Evolutionary conservation across 2,329 filamentous ascomycete genomes (phyloP), one percentile per base, ranked within the genome.

Genomic region (Exutisphaerella laricina): DNA sequence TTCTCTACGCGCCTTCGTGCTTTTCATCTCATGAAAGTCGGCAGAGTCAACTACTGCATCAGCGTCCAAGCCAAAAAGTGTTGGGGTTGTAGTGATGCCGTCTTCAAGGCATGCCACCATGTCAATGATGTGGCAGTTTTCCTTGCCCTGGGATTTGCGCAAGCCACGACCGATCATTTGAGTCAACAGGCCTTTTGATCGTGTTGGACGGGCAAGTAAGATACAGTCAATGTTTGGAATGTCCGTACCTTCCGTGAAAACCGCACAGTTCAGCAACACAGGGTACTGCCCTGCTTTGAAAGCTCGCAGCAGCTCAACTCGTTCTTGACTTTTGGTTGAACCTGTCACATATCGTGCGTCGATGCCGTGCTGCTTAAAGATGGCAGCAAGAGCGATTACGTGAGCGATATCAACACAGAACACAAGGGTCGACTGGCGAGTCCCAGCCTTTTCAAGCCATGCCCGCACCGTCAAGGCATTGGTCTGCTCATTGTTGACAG

Each of bases 101-200:
- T 82, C 85, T 39, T 82, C 80, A 16, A 97, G 70, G 26, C 82
- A 88, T 0, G 89, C 84, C 0, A 97, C 92, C 80, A 98, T 88
- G 64, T 98, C 92, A 58, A 98, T 94, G 46, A 98, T 74, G 62
- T 97, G 92, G 55, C 92, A 98, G 59, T 97, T 79, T 28, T 81
- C 70, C 65, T 98, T 98, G 9, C 78, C 84, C 1, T 81, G 72
- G 61, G 87, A 77, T 28, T 96, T 69, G 30, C 92, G 80, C 79
- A 98, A 85, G 4, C 92, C 92, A 56, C 92, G 78, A 1, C 92
- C 92, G 49, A 98, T 95, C 92, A 98, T 98, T 66, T 98, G 92
- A 1, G 97, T 80, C 1, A 98, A 77, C 2, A 98, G 70, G 56
- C 96, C 97, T n/a, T 85, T 80, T 12, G 92, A 97, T 54, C 83